These are phyloP conservation scores for Fusarium subtropicale DNA, from an alignment of 2,329 filamentous ascomycete genomes.

Conservation along the genomic window DNA sequence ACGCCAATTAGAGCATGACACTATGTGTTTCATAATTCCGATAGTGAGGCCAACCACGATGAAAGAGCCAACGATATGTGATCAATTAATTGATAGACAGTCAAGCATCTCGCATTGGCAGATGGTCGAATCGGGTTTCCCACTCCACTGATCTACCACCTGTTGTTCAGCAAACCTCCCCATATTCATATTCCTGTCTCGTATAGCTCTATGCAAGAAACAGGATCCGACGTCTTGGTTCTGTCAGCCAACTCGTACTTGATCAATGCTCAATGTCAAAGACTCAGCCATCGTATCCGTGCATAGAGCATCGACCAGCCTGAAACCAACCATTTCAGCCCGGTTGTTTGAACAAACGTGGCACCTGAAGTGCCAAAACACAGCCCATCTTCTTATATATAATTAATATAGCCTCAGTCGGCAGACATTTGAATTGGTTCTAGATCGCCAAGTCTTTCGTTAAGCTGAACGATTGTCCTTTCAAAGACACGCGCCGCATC, in stretches of 20 bases:
- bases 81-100: slow-evolving; percentile 6
- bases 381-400: background rate
- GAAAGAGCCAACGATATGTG: background rate
- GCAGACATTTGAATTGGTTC: slow-evolving; percentile 39
- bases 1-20: slow-evolving; percentile 10
- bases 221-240: background rate
- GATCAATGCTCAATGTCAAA: slow-evolving; percentile 11
- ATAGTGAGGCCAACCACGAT: slow-evolving; percentile 6
- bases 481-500: slow-evolving; percentile 83
- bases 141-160: slow-evolving; percentile 14
- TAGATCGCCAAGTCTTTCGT: slow-evolving; percentile 67
- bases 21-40: slow-evolving; percentile 2
- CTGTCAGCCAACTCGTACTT: slow-evolving; percentile 14
- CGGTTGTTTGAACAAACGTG: background rate
- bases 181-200: background rate
- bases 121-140: background rate
- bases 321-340: slow-evolving; percentile 7
- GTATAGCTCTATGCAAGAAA: background rate
- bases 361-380: slow-evolving; percentile 2
- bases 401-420: slow-evolving; percentile 22
- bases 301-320: slow-evolving; percentile 14
- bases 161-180: background rate
- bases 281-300: background rate
- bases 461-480: slow-evolving; percentile 79
- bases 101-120: background rate